A percentile compares a stretch with the other conserved stretches of the same genome.
Evolutionary conservation across 2,329 filamentous ascomycete genomes (phyloP).

Genomic region (Cladophialophora immunda): DNA sequence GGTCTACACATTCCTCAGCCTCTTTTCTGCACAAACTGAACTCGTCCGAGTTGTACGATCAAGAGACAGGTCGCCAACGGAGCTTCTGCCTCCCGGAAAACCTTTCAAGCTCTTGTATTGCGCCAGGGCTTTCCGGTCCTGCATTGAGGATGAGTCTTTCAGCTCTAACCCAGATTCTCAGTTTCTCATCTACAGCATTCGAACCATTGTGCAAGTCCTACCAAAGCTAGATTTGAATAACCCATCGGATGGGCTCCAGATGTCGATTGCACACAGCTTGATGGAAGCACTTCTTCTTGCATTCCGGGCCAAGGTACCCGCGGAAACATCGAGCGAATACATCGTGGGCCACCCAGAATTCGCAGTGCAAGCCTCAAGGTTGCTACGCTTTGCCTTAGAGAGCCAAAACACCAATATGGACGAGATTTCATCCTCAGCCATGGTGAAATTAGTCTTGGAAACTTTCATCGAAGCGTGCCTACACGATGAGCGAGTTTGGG

Average conservation of each 20-base stretch:
- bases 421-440: slow-evolving; percentile 26
- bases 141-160: slow-evolving; percentile 60
- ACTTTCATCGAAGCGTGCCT: slow-evolving; percentile 59
- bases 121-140: slow-evolving; percentile 70
- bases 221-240: slow-evolving; percentile 64
- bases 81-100: slow-evolving; percentile 73
- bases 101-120: slow-evolving; percentile 80
- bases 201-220: slow-evolving; percentile 68
- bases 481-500: slow-evolving; percentile 58
- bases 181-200: slow-evolving; percentile 57
- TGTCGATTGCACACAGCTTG: slow-evolving; percentile 62
- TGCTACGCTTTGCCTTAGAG: slow-evolving; percentile 34
- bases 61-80: slow-evolving; percentile 60
- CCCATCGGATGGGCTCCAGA: slow-evolving; percentile 55
- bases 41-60: slow-evolving; percentile 68
- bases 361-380: slow-evolving; percentile 30
- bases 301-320: slow-evolving; percentile 59
- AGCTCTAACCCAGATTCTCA: slow-evolving; percentile 47
- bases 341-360: slow-evolving; percentile 44
- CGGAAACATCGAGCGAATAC: slow-evolving; percentile 42
- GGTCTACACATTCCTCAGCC: slow-evolving; percentile 75
- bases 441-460: slow-evolving; percentile 48
- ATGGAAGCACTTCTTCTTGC: slow-evolving; percentile 66
- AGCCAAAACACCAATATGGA: slow-evolving; percentile 13
- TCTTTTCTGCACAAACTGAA: slow-evolving; percentile 73